These are phyloP conservation scores for Amanita molliuscula DNA, from an alignment of 768 basidiomycete species.

Conservation along the genomic window DNA sequence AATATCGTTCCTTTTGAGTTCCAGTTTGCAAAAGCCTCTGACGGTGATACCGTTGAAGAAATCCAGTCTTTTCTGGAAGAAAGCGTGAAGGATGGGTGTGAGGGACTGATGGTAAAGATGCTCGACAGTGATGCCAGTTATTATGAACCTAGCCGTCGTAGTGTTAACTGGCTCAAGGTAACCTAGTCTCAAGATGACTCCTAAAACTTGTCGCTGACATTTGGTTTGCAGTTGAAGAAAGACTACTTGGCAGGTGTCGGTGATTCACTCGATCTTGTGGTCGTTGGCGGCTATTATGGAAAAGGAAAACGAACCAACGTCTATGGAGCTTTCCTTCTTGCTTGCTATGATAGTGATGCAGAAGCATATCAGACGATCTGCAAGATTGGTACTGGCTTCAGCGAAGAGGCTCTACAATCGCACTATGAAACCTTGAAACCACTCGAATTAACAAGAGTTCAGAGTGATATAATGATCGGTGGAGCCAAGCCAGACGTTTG, in stretches of 20 bases:
- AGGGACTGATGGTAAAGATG: slow-evolving; percentile 99
- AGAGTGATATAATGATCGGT: slow-evolving; percentile 81
- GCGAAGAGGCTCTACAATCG: slow-evolving; percentile 75
- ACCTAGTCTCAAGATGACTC: neutral
- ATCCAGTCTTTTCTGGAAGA: slow-evolving; percentile 93
- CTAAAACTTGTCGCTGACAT: neutral
- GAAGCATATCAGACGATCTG: slow-evolving; percentile 97
- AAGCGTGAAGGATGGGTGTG: slow-evolving; percentile 96
- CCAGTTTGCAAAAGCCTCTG: slow-evolving; percentile 84
- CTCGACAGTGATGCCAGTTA: slow-evolving; percentile 83
- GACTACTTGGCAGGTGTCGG: slow-evolving; percentile 96
- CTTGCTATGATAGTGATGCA: slow-evolving; percentile 90
- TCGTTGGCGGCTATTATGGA: slow-evolving; percentile 96
- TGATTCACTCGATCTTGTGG: slow-evolving; percentile 94
- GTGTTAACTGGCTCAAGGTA: slow-evolving; percentile 98
- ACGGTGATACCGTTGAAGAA: slow-evolving; percentile 83
- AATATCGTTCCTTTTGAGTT: slow-evolving; percentile 81
- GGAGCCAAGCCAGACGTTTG: slow-evolving; percentile 95
- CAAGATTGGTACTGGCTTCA: slow-evolving; percentile 98
- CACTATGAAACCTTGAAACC: slow-evolving; percentile 80
- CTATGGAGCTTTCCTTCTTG: slow-evolving; percentile 95
- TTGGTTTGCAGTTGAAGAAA: slow-evolving; percentile 75
- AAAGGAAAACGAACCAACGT: slow-evolving; percentile 97
- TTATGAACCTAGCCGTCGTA: slow-evolving; percentile 92
- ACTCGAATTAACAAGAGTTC: slow-evolving; percentile 55